Evolutionary conservation across 768 basidiomycete genomes (phyloP).

Genomic region (Mycena sanguinolenta): DNA sequence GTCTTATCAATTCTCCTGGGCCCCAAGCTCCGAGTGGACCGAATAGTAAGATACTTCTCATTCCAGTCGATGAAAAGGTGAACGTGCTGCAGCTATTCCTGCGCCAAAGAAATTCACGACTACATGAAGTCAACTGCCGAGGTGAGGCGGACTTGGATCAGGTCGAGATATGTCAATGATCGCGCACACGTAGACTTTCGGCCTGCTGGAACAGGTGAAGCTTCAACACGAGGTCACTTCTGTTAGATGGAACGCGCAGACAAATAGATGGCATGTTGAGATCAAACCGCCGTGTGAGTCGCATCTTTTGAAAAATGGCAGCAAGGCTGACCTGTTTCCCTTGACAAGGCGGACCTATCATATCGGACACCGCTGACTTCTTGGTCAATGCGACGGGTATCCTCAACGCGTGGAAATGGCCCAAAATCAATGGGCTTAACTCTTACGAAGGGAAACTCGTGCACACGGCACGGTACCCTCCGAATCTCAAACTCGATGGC

Average conservation of each 20-base stretch:
- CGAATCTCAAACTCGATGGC: slow-evolving; percentile 46
- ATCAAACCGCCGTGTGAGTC: not conserved
- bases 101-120: slow-evolving; percentile 9
- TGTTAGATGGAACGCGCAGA: slow-evolving; percentile 3
- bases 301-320: slow-evolving; percentile 4
- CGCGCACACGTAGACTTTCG: not conserved
- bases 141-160: slow-evolving; percentile 2
- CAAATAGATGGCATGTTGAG: slow-evolving; percentile 5
- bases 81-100: not conserved
- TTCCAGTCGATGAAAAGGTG: not conserved
- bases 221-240: slow-evolving; percentile 12
- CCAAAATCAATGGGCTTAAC: slow-evolving; percentile 50
- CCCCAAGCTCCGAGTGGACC: slow-evolving; percentile 6
- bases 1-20: slow-evolving; percentile 11
- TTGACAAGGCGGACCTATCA: not conserved
- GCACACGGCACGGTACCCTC: slow-evolving; percentile 53
- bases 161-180: not conserved
- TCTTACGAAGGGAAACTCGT: slow-evolving; percentile 50
- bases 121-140: slow-evolving; percentile 13
- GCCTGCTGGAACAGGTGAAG: slow-evolving; percentile 1
- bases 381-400: slow-evolving; percentile 25
- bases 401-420: slow-evolving; percentile 56
- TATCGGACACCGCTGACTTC: slow-evolving; percentile 11
- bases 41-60: slow-evolving; percentile 6
- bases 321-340: not conserved